phyloP scores from a whole-genome alignment of 1,284 basidiomycete genomes.

The Chalciporus sp. region DNA sequence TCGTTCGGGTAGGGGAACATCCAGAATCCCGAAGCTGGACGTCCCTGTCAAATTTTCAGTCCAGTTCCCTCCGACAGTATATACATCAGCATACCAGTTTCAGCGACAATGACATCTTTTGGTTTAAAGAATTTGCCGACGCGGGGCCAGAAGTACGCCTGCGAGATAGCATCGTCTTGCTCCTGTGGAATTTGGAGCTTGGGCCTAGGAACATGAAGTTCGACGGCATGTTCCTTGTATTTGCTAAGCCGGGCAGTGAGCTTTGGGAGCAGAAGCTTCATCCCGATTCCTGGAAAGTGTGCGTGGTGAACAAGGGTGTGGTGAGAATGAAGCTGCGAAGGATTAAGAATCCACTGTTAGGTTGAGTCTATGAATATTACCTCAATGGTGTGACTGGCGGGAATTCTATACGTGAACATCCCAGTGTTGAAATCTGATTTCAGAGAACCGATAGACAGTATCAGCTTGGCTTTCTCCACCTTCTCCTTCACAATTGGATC shows the following conservation, averaged over 20 bases:
- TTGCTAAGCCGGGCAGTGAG: constrained; percentile 58
- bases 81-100: constrained; percentile 60
- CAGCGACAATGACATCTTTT: constrained; percentile 80
- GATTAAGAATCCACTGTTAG: constrained; percentile 2
- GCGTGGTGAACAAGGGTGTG: constrained; percentile 72
- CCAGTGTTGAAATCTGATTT: constrained; percentile 93
- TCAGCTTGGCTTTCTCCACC: constrained; percentile 83
- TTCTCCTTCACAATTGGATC: constrained; percentile 70
- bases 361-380: constrained; percentile 35
- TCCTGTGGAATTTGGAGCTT: constrained; percentile 50
- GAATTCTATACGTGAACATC: constrained; percentile 77
- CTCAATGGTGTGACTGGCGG: constrained; percentile 62
- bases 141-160: constrained; percentile 87
- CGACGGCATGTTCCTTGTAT: constrained; percentile 40
- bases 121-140: constrained; percentile 77
- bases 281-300: constrained; percentile 62
- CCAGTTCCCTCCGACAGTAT: neutral
- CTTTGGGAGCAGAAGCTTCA: constrained; percentile 73
- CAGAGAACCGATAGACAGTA: constrained; percentile 81
- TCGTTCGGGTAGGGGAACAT: constrained; percentile 72
- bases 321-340: constrained; percentile 77
- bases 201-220: constrained; percentile 54
- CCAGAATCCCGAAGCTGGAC: constrained; percentile 74
- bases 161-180: constrained; percentile 59
- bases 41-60: constrained; percentile 42